Evolutionary conservation across 1,284 basidiomycete species (phyloP).

Genomic region (Takashimella koratensis): DNA sequence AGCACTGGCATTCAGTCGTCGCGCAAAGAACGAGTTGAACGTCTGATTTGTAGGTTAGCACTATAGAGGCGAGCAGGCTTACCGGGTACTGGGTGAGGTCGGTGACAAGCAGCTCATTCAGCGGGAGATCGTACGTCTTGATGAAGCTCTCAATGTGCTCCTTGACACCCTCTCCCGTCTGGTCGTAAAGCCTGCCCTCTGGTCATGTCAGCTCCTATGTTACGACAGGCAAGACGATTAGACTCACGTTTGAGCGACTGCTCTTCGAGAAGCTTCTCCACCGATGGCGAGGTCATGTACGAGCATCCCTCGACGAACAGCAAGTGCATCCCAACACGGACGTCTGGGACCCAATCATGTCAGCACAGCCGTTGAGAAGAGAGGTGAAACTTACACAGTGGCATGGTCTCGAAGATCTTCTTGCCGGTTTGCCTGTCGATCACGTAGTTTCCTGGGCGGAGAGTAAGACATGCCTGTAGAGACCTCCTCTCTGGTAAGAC

Average conservation of each 20-base stretch:
- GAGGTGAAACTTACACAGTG: constrained; percentile 58
- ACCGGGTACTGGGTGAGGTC: constrained; percentile 59
- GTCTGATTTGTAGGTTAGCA: constrained; percentile 39
- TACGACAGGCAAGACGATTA: not conserved
- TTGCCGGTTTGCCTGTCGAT: constrained; percentile 59
- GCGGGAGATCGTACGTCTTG: constrained; percentile 62
- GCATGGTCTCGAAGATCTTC: constrained; percentile 74
- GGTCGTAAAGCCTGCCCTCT: constrained; percentile 51
- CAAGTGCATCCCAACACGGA: constrained; percentile 67
- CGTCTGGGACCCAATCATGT: constrained; percentile 32
- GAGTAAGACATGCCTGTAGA: constrained; percentile 4
- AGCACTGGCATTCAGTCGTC: constrained; percentile 62
- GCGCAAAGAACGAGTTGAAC: constrained; percentile 81
- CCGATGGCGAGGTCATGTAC: constrained; percentile 56
- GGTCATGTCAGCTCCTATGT: not conserved
- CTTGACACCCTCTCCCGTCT: constrained; percentile 42
- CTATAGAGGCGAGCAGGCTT: constrained; percentile 8
- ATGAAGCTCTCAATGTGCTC: constrained; percentile 69
- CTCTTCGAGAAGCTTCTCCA: constrained; percentile 61
- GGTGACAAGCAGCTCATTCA: constrained; percentile 63
- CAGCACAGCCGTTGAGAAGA: not conserved
- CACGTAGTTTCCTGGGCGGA: constrained; percentile 60
- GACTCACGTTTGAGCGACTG: constrained; percentile 61
- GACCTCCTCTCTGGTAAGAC: not conserved
- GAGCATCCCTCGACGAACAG: constrained; percentile 57